Evolutionary conservation across 192 early-diverging fungal genomes (phyloP).

Genomic region (Backusella sp.): DNA sequence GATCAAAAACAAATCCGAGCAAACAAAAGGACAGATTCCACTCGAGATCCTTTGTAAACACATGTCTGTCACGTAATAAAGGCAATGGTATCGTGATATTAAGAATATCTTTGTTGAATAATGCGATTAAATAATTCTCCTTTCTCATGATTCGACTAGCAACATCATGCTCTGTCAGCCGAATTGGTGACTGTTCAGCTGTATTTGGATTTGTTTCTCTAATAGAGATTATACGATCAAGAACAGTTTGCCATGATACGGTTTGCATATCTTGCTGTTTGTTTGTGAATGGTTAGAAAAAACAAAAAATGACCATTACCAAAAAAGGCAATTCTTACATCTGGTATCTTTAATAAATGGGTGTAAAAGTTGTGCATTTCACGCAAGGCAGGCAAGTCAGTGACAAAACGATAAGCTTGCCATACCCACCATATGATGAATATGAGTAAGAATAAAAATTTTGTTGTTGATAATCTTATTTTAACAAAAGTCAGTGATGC

Average conservation of each 20-base stretch:
- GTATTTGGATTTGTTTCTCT: constrained; percentile 64
- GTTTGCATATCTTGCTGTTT: constrained; percentile 81
- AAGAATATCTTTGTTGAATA: constrained; percentile 92
- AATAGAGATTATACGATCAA: constrained; percentile 68
- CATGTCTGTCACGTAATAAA: constrained; percentile 49
- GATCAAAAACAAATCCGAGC: constrained; percentile 86
- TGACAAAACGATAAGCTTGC: constrained; percentile 62
- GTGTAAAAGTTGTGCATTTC: constrained; percentile 87
- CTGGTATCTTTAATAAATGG: constrained; percentile 74
- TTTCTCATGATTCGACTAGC: constrained; percentile 95
- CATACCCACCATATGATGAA: constrained; percentile 77
- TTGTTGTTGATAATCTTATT: constrained; percentile 55
- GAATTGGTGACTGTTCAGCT: constrained; percentile 48
- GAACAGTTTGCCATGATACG: constrained; percentile 83
- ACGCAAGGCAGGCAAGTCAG: constrained; percentile 69
- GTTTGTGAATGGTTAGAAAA: neutral
- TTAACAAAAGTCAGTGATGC: neutral
- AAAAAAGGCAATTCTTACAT: constrained; percentile 46
- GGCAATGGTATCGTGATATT: constrained; percentile 75
- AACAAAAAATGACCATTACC: neutral
- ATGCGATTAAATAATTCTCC: constrained; percentile 95
- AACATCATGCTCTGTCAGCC: constrained; percentile 70
- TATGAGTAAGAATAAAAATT: constrained; percentile 56
- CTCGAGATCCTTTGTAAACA: constrained; percentile 86
- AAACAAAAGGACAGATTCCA: constrained; percentile 91